Evolutionary conservation across 208 protist genomes (phyloP).

Genomic region (Strigomonas culicis): DNA sequence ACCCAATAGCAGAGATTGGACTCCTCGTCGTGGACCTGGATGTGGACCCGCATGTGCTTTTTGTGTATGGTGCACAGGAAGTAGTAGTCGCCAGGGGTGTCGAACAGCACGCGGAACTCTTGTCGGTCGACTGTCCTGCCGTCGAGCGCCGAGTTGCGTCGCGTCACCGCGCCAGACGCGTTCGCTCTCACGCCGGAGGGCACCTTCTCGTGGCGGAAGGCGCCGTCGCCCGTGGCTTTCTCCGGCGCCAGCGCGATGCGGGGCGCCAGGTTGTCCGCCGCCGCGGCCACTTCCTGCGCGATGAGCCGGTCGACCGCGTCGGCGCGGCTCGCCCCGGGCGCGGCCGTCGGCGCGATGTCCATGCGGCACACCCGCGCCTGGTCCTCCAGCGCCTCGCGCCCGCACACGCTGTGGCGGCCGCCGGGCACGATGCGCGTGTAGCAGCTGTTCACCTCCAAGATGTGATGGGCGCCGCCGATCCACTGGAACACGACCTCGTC

Average conservation of each 20-base stretch:
- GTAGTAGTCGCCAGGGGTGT: too few species aligned
- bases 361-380: too few species aligned
- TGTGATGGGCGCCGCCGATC: neutral
- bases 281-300: too few species aligned
- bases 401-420: neutral
- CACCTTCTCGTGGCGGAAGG: too few species aligned
- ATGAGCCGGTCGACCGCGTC: too few species aligned
- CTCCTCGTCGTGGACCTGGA: conserved; percentile 73
- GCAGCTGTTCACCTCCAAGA: neutral
- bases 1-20: conserved; percentile 63
- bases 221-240: too few species aligned
- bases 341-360: too few species aligned
- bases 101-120: conserved; percentile 33
- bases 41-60: conserved; percentile 52
- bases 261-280: too few species aligned
- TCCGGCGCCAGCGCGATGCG: too few species aligned
- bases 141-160: conserved; percentile 48
- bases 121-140: conserved; percentile 23
- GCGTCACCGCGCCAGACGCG: conserved; percentile 54
- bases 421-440: neutral
- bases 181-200: neutral
- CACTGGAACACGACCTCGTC: neutral
- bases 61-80: too few species aligned
- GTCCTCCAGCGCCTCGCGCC: neutral
- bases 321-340: too few species aligned